A percentile compares a stretch with the other conserved stretches of the same genome.
Evolutionary conservation across 768 basidiomycete species (phyloP).

Genomic region (Boletus eberwhitei): DNA sequence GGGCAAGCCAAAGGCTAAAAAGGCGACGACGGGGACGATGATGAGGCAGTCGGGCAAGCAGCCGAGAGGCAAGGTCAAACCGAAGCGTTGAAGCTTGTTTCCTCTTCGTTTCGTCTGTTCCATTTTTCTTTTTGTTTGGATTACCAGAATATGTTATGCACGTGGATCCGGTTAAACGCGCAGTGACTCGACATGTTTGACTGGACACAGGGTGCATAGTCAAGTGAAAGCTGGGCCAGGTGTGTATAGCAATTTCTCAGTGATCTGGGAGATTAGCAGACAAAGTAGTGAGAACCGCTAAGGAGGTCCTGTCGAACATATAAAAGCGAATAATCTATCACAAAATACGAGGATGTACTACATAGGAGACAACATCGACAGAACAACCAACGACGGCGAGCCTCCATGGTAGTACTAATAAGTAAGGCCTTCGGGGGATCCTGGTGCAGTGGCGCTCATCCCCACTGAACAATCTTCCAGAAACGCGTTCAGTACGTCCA

Average conservation of each 20-base stretch:
- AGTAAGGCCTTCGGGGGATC: neutral
- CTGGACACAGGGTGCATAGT: too few relatives aligned
- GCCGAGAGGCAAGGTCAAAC: constrained; percentile 16
- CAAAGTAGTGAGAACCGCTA: constrained; percentile 8
- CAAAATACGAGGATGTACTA: neutral
- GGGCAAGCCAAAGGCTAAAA: constrained; percentile 37
- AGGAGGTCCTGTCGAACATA: constrained; percentile 6
- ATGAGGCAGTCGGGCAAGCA: constrained; percentile 13
- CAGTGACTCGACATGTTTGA: too few relatives aligned
- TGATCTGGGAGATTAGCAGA: neutral
- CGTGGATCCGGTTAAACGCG: too few relatives aligned
- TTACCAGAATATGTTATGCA: too few relatives aligned
- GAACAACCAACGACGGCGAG: neutral
- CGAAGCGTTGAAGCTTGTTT: constrained; percentile 11
- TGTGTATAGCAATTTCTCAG: neutral
- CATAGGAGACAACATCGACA: neutral
- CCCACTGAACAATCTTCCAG: constrained; percentile 54
- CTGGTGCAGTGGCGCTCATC: constrained; percentile 1
- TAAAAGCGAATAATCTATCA: constrained; percentile 26
- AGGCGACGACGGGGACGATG: neutral
- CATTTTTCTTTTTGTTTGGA: too few relatives aligned
- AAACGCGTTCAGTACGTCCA: constrained; percentile 57
- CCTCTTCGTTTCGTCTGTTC: neutral
- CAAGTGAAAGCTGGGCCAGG: too few relatives aligned
- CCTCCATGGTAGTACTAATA: neutral